Conservation (phyloP, 768 basidiomycete species). For the Gymnopilus junonius region DNA sequence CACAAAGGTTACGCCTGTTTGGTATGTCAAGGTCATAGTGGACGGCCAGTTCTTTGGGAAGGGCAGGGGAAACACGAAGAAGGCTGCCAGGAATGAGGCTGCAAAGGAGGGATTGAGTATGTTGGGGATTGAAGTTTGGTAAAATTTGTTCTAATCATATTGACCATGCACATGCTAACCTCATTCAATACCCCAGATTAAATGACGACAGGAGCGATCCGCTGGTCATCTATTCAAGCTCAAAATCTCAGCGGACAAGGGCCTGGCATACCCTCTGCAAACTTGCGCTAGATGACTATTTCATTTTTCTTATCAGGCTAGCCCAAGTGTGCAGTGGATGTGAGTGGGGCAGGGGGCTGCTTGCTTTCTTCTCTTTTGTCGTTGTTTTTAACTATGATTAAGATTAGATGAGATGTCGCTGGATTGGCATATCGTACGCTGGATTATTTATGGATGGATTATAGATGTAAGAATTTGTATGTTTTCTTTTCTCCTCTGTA, state of each 20-base stretch:
- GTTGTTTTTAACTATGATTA: no score
- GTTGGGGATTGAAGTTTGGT: constrained; percentile 61
- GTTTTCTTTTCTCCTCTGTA: background rate
- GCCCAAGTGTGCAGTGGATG: constrained; percentile 67
- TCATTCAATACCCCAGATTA: background rate
- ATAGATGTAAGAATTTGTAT: background rate
- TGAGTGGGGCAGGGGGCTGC: constrained; percentile 35
- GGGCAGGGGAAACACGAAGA: constrained; percentile 78
- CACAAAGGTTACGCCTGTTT: constrained; percentile 74
- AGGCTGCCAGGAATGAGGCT: constrained; percentile 79
- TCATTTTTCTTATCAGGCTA: constrained; percentile 30
- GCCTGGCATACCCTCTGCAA: constrained; percentile 60
- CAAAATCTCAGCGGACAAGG: constrained; percentile 10
- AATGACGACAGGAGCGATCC: constrained; percentile 4
- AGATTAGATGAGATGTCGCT: background rate
- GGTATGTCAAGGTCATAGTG: constrained; percentile 69
- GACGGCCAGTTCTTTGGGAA: constrained; percentile 61
- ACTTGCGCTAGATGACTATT: constrained; percentile 52
- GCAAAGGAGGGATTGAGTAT: constrained; percentile 72
- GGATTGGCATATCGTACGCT: background rate
- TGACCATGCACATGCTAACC: background rate
- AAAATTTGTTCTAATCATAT: constrained; percentile 36
- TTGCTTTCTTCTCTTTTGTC: background rate
- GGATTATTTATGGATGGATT: background rate
- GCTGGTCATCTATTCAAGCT: background rate